Base-by-base conservation (phyloP, 208 protist genomes). In the Acanthamoeba healyi region DNA sequence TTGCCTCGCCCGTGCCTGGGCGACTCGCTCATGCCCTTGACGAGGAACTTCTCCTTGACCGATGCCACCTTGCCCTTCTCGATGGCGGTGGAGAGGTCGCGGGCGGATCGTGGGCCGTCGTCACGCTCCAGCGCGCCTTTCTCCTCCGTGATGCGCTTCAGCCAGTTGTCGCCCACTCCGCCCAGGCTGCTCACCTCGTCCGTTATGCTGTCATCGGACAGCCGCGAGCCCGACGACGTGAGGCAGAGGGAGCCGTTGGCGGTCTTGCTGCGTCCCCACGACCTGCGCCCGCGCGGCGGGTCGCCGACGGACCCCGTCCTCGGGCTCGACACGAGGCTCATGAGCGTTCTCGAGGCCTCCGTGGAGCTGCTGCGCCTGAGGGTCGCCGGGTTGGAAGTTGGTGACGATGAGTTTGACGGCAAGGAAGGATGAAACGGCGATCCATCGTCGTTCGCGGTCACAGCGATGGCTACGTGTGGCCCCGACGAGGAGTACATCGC, bases 31-130 rank as follows among this genome's bases (percentile, higher is more conserved):
- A 77, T 44, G 34, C 67, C 38, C 36, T 77, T 77, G 32, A 77
- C 67, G 24, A 77, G 34, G 38, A 77, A 77, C 34, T 77, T 77
- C 34, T 77, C 67, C 67, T 77, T 77, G 34, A 77, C 67, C 34
- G 67, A 77, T 36, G 67, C 67, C 15, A 77, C 67, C 38, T 77
- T 77, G 67, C 67, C 67, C 67, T 77, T 77, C 34, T 77, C 34
- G 29, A 77, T 77, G 14, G 67, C 14, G 38, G 29, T 77, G 1
- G 67, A 44, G 6, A 77, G 67, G 22, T 22, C 34, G 38, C 67
- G 67, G 5, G n/a, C 34, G 15, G 67, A 42, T 22, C 38, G 36
- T 10, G n/a, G n/a, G 6, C 14, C 38, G 34, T 44, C 38, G n/a
- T 77, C 67, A 36, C 67, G 67, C 67, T 77, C 67, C 26, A 38